Evolutionary conservation across 768 basidiomycete species (phyloP).

Genomic region (Mycena latifolia): DNA sequence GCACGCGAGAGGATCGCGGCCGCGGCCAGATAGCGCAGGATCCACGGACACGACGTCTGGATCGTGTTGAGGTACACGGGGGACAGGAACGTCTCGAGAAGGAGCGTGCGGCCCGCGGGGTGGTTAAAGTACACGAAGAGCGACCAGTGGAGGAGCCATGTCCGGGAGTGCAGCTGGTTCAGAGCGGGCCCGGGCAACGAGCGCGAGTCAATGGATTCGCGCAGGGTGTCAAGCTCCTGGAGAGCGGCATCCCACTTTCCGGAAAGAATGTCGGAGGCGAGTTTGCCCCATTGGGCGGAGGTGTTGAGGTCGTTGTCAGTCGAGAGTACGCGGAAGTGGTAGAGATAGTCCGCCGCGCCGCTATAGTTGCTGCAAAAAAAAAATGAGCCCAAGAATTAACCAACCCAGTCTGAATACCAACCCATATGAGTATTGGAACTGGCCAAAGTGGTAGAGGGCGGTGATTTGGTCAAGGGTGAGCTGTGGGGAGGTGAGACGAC

Average conservation of each 20-base stretch:
- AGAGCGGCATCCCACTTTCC: slow-evolving; percentile 97
- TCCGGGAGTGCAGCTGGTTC: slow-evolving; percentile 91
- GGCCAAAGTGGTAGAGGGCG: slow-evolving; percentile 96
- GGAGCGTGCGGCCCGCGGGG: slow-evolving; percentile 87
- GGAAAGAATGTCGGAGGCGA: slow-evolving; percentile 94
- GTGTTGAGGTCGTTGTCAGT: slow-evolving; percentile 94
- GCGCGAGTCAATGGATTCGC: slow-evolving; percentile 90
- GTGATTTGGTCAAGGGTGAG: slow-evolving; percentile 96
- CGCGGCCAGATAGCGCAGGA: slow-evolving; percentile 93
- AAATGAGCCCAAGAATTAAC: not conserved
- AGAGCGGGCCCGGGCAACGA: slow-evolving; percentile 80
- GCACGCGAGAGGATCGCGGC: slow-evolving; percentile 89
- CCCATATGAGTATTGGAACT: slow-evolving; percentile 99
- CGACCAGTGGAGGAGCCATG: slow-evolving; percentile 98
- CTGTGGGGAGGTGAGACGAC: slow-evolving; percentile 56
- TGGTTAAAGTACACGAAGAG: slow-evolving; percentile 99
- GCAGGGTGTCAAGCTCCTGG: slow-evolving; percentile 95
- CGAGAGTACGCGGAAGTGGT: slow-evolving; percentile 98
- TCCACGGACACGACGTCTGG: slow-evolving; percentile 95
- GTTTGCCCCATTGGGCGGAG: slow-evolving; percentile 99
- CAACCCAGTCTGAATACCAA: not conserved
- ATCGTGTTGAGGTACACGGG: slow-evolving; percentile 99
- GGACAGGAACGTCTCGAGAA: slow-evolving; percentile 96
- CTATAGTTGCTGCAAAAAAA: slow-evolving; percentile 73
- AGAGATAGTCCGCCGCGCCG: slow-evolving; percentile 96